phyloP scores from a whole-genome alignment of 768 basidiomycete species.

The Hypholoma sublateritium region DNA sequence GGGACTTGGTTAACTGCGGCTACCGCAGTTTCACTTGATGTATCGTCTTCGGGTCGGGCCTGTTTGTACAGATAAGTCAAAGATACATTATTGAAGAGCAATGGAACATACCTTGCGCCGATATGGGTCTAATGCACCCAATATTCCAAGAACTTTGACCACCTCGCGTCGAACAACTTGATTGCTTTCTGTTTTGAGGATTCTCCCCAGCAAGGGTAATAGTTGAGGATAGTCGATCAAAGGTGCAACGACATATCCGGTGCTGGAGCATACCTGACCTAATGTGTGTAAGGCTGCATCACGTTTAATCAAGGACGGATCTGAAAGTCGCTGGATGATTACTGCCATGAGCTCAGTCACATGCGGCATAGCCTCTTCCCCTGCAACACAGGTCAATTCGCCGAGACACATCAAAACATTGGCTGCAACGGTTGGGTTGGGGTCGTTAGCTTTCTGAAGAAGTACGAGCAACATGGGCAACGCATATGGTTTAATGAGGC shows the following conservation, averaged over 20 bases:
- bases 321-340: conserved; percentile 86
- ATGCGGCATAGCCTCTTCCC: conserved; percentile 83
- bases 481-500: conserved; percentile 94
- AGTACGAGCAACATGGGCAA: conserved; percentile 93
- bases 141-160: conserved; percentile 91
- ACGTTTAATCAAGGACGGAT: conserved; percentile 84
- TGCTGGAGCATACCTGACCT: conserved; percentile 94
- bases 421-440: conserved; percentile 85
- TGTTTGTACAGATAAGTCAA: conserved; percentile 20
- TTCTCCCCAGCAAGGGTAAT: conserved; percentile 79
- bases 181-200: conserved; percentile 79
- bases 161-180: conserved; percentile 80
- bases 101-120: conserved; percentile 72
- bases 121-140: conserved; percentile 96
- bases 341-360: conserved; percentile 89
- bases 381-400: conserved; percentile 89
- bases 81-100: not conserved
- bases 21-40: conserved; percentile 55
- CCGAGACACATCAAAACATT: conserved; percentile 94
- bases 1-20: conserved; percentile 70
- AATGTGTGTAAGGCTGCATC: conserved; percentile 94
- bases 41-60: conserved; percentile 66
- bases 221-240: conserved; percentile 90
- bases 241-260: conserved; percentile 91
- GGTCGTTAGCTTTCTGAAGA: conserved; percentile 84